phyloP scores from a whole-genome alignment of 2,329 filamentous ascomycete genomes.

The Eutypa lata region DNA sequence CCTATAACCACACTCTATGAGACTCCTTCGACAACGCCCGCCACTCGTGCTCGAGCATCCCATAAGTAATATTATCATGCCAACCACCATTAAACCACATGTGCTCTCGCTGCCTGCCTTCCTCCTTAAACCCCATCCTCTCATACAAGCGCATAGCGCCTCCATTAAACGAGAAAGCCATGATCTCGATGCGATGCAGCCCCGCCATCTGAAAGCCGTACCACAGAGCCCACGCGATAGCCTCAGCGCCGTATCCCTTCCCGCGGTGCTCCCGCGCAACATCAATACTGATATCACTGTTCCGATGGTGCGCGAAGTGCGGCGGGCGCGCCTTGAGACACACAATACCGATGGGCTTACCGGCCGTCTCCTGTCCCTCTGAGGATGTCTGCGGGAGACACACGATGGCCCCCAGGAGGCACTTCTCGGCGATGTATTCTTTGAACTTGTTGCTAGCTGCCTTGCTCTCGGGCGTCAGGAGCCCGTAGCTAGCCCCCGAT shows the following conservation, averaged over 20 bases:
- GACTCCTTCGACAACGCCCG: constrained; percentile 13
- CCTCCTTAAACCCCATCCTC: constrained; percentile 31
- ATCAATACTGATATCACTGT: constrained; percentile 33
- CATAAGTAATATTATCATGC: constrained; percentile 30
- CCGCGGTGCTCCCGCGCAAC: constrained; percentile 25
- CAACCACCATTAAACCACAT: constrained; percentile 33
- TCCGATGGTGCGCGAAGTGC: constrained; percentile 36
- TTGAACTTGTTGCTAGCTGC: constrained; percentile 25
- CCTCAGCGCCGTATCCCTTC: constrained; percentile 35
- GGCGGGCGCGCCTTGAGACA: constrained; percentile 21
- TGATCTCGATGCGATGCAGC: constrained; percentile 33
- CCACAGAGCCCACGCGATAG: constrained; percentile 32
- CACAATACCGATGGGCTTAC: constrained; percentile 30
- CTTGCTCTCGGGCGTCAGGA: constrained; percentile 28
- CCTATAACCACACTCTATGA: constrained; percentile 1
- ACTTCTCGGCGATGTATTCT: constrained; percentile 22
- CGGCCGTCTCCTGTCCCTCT: constrained; percentile 3
- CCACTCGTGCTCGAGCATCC: constrained; percentile 34
- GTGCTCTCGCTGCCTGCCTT: constrained; percentile 29
- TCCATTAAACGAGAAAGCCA: constrained; percentile 29
- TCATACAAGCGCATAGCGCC: constrained; percentile 31
- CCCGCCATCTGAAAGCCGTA: constrained; percentile 32
- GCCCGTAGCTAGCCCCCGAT: constrained; percentile 22
- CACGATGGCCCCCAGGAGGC: constrained; percentile 33
- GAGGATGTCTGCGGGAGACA: constrained; percentile 28